phyloP scores from a whole-genome alignment of 257 asterid species.

The Ajuga chamaepitys region DNA sequence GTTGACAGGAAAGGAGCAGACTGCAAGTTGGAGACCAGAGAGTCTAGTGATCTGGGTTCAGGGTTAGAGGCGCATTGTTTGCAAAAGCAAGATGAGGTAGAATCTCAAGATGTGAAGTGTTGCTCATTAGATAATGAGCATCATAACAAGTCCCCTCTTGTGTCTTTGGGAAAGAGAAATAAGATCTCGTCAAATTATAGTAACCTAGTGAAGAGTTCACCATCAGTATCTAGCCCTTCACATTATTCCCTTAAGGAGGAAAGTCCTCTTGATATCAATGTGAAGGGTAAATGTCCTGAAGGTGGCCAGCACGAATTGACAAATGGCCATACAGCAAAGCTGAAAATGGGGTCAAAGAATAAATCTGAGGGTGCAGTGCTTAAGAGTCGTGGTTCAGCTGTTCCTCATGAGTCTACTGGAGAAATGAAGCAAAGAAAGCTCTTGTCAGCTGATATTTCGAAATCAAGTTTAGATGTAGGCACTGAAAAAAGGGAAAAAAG shows the following conservation, averaged over 20 bases:
- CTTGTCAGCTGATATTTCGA: constrained; percentile 28
- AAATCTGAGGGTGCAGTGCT: constrained; percentile 35
- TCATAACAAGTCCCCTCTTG: constrained; percentile 24
- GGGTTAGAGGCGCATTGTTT: constrained; percentile 43
- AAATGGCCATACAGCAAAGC: constrained; percentile 45
- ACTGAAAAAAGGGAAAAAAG: constrained; percentile 32
- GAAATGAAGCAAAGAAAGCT: constrained; percentile 25
- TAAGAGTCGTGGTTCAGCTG: constrained; percentile 27
- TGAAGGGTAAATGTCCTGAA: constrained; percentile 26
- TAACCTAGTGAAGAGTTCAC: constrained; percentile 24
- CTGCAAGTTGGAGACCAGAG: constrained; percentile 29
- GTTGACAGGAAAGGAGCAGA: constrained; percentile 15
- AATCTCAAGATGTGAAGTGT: constrained; percentile 26
- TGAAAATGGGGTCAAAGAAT: constrained; percentile 29
- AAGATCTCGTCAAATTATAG: constrained; percentile 23
- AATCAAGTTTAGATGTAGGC: constrained; percentile 22
- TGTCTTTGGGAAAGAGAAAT: constrained; percentile 25
- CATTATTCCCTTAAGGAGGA: constrained; percentile 23
- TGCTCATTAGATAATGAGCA: constrained; percentile 20
- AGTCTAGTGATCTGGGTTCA: constrained; percentile 28
- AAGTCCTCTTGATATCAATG: constrained; percentile 23
- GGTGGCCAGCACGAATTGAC: constrained; percentile 30
- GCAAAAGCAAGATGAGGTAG: constrained; percentile 32
- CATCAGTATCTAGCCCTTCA: constrained; percentile 22
- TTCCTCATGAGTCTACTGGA: constrained; percentile 25